Evolutionary conservation across 2,329 filamentous ascomycete species (phyloP).

Genomic region (Diaporthe citriasiana): DNA sequence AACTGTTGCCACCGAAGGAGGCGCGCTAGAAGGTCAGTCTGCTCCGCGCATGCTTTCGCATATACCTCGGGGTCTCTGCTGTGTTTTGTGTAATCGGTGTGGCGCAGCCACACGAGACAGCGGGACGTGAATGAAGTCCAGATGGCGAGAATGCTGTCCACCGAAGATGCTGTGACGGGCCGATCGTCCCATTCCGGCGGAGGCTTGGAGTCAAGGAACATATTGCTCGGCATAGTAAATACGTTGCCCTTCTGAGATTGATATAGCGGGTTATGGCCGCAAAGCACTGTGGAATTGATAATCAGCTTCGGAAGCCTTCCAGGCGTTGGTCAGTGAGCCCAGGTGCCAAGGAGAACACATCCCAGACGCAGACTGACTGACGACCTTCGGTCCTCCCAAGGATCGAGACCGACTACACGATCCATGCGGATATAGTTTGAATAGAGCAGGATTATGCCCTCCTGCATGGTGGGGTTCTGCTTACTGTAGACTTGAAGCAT

Average conservation of each 20-base stretch:
- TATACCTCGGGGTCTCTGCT: not conserved
- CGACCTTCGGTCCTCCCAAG: not conserved
- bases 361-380: not conserved
- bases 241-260: conserved; percentile 23
- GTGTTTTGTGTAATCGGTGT: conserved; percentile 15
- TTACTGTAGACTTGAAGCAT: conserved; percentile 26
- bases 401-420: no score
- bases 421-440: no score
- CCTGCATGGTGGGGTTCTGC: not conserved
- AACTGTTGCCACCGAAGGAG: conserved; percentile 2
- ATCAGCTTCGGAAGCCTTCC: not conserved
- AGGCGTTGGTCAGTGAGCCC: not conserved
- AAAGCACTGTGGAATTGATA: not conserved
- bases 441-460: not conserved
- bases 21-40: not conserved
- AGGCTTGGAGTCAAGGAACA: conserved; percentile 18
- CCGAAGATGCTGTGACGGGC: not conserved
- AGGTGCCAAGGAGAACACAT: not conserved
- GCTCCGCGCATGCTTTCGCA: not conserved
- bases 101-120: conserved; percentile 3
- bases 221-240: conserved; percentile 6
- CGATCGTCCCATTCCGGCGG: not conserved
- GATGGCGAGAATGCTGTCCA: not conserved
- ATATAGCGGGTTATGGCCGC: conserved; percentile 24
- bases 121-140: conserved; percentile 14